Conservation (phyloP, 768 basidiomycete species). For the Auricularia sp. region DNA sequence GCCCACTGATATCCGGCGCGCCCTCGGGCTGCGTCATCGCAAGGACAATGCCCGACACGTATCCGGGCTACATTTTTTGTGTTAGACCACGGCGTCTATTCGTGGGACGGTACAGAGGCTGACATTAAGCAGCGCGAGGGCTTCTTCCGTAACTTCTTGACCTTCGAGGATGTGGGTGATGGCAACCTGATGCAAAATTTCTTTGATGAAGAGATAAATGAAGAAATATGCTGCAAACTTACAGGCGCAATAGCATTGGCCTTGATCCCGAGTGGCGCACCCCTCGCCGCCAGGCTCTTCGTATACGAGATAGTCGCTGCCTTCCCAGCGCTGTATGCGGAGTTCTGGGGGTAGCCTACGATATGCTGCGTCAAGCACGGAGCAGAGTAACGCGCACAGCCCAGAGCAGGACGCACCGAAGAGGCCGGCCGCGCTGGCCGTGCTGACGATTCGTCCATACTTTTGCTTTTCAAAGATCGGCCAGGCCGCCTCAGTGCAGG, state of each 20-base stretch:
- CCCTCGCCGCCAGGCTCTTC: conserved; percentile 89
- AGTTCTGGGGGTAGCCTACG: conserved; percentile 26
- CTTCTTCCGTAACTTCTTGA: too few species aligned
- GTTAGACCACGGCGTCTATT: conserved; percentile 44
- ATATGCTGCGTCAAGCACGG: too few species aligned
- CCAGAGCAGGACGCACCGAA: conserved; percentile 34
- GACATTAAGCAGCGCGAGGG: conserved; percentile 75
- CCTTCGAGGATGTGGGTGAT: too few species aligned
- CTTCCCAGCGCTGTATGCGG: conserved; percentile 87
- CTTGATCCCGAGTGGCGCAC: conserved; percentile 82
- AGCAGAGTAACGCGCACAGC: too few species aligned
- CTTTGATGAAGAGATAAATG: conserved; percentile 25
- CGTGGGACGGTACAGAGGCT: conserved; percentile 77
- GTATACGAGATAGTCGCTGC: conserved; percentile 91
- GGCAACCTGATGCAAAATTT: conserved; percentile 51
- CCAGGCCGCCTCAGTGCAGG: conserved; percentile 93
- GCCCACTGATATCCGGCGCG: conserved; percentile 57
- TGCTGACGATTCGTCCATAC: conserved; percentile 90
- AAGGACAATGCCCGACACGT: conserved; percentile 84
- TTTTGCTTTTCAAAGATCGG: conserved; percentile 89
- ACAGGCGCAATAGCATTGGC: conserved; percentile 86
- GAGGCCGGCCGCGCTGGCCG: conserved; percentile 84
- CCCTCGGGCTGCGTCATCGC: conserved; percentile 81
- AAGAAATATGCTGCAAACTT: conserved; percentile 28
- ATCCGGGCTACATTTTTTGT: conserved; percentile 52